Evolutionary conservation across 352 stramenopile species (phyloP).

Genomic region (Globisporangium sylvaticum): DNA sequence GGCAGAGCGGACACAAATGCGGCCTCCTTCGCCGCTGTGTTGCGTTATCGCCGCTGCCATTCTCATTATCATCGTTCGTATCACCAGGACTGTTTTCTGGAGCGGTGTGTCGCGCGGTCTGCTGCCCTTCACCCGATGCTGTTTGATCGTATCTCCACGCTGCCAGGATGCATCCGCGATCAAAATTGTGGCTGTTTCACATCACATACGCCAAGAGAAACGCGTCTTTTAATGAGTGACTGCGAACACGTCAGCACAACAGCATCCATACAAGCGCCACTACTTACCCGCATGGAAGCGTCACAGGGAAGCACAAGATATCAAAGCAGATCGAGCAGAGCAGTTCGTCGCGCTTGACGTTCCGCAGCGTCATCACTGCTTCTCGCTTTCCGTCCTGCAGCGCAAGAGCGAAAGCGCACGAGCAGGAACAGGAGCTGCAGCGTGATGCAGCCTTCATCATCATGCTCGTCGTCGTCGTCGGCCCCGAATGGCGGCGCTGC

Average conservation of each 20-base stretch:
- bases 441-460: not conserved
- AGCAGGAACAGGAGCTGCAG: slow-evolving; percentile 1
- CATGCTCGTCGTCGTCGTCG: not conserved
- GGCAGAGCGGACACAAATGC: slow-evolving; percentile 65
- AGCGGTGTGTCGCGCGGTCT: not conserved
- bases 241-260: not conserved
- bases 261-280: not conserved
- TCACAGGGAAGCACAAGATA: slow-evolving; percentile 68
- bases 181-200: slow-evolving; percentile 70
- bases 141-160: slow-evolving; percentile 46
- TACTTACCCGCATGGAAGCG: slow-evolving; percentile 60
- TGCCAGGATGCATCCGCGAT: slow-evolving; percentile 67
- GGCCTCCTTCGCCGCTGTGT: not conserved
- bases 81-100: slow-evolving; percentile 4
- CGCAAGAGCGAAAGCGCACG: not conserved
- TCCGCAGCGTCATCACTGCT: not conserved
- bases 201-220: not conserved
- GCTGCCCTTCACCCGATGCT: not conserved
- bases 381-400: not conserved
- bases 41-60: not conserved
- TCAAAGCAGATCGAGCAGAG: slow-evolving; percentile 80
- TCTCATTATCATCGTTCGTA: not conserved
- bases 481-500: slow-evolving; percentile 1
- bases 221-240: not conserved
- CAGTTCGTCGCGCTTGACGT: slow-evolving; percentile 40